Base-by-base conservation (phyloP, 1,284 basidiomycete species). In the Macrocystidia cucumis region DNA sequence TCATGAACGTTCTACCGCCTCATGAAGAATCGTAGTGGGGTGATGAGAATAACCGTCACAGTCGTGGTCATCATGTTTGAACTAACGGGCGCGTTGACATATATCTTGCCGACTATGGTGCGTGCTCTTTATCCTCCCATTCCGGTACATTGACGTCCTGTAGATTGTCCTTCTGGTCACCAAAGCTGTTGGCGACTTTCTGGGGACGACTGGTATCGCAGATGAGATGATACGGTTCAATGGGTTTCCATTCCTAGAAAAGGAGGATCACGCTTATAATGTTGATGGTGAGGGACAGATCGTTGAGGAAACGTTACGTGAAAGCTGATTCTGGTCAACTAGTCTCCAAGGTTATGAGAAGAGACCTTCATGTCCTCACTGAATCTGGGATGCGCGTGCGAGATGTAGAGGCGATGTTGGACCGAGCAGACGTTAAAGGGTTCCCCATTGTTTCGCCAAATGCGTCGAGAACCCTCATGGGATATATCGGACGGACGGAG, bases 51-150 rank as follows among this genome's bases (percentile, higher is more conserved):
- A 43, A 98, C 96, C 0, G 91, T 98, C 14, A 91, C 93, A 0
- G 92, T 99, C 2, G 96, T 98, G 1, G 96, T 98, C 36, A 97
- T 99, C 61, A 98, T 98, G 93, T 98, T 98, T 57, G 96, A 99
- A 55, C 71, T 99, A n/a, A 99, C 96, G 1, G 96, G 96, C 6
- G 95, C 96, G 1, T 60, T 98, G 48, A 98, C 92, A 8, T 98
- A 99, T 57, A 96, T 98, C 47, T 63, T 99, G 18, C 96, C 96
- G 0, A 96, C 92, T 3, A 99, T 99, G 96, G 91, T 91, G 46
- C 51, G 71, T 50, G 5, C 27, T 16, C 35, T 34, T 34, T 25
- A 32, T 17, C 21, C 21, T 18, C 29, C 24, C 18, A 21, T 38
- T 26, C 34, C 24, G 16, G 30, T 13, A 16, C 12, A 25, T 39